Evolutionary conservation across 2,329 filamentous ascomycete genomes (phyloP).

Genomic region (Dactylella cylindrospora): DNA sequence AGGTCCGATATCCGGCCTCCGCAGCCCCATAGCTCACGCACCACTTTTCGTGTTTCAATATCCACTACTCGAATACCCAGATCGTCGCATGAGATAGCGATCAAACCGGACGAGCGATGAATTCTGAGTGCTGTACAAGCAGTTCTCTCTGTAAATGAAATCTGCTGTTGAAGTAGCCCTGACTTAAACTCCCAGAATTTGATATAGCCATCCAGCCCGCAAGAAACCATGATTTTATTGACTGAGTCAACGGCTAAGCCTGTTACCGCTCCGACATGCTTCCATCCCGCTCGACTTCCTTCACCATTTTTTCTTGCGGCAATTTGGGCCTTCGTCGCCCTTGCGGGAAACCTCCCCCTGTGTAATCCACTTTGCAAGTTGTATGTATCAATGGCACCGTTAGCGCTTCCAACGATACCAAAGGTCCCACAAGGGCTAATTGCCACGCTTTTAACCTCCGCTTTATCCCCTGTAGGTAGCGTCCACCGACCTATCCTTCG

Average conservation of each 20-base stretch:
- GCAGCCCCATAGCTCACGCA: conserved; percentile 89
- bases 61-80: conserved; percentile 85
- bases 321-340: conserved; percentile 70
- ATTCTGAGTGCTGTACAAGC: conserved; percentile 76
- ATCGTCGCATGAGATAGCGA: conserved; percentile 88
- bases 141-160: conserved; percentile 79
- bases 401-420: conserved; percentile 80
- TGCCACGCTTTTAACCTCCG: conserved; percentile 80
- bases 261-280: conserved; percentile 78
- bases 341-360: conserved; percentile 81
- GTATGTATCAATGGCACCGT: conserved; percentile 87
- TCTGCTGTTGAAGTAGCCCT: conserved; percentile 73
- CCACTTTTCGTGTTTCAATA: conserved; percentile 82
- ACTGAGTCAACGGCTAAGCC: conserved; percentile 86
- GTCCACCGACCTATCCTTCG: conserved; percentile 92
- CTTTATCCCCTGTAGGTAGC: conserved; percentile 79
- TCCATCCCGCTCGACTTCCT: conserved; percentile 51
- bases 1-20: conserved; percentile 73
- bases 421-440: conserved; percentile 93
- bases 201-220: conserved; percentile 83
- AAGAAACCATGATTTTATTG: conserved; percentile 82
- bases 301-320: conserved; percentile 46
- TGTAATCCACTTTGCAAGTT: conserved; percentile 92
- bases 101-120: conserved; percentile 77
- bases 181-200: conserved; percentile 98